phyloP scores from a whole-genome alignment of 768 basidiomycete species.

The Boletus subparvulus region DNA sequence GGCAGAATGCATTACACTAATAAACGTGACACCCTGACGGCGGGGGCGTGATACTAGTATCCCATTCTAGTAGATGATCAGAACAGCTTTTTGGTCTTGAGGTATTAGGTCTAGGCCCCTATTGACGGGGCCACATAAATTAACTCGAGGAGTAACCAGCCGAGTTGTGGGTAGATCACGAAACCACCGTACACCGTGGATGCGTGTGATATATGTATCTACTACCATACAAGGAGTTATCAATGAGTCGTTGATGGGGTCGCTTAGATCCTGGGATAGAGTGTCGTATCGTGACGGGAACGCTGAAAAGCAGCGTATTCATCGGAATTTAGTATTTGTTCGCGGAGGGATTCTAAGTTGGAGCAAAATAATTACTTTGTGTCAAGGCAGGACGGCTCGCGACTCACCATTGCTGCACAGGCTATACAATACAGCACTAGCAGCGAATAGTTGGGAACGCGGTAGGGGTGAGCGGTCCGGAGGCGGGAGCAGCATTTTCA shows the following conservation, averaged over 20 bases:
- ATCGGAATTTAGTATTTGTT: not conserved
- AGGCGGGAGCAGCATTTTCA: constrained; percentile 1
- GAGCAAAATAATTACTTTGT: not conserved
- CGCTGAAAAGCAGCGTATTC: not conserved
- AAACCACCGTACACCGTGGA: too few relatives aligned
- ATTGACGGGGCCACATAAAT: too few relatives aligned
- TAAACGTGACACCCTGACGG: too few relatives aligned
- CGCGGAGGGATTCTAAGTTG: not conserved
- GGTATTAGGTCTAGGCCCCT: too few relatives aligned
- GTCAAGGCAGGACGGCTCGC: not conserved
- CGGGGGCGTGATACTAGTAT: too few relatives aligned
- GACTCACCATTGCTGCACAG: constrained; percentile 7
- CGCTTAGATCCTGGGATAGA: not conserved
- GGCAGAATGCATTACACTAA: too few relatives aligned
- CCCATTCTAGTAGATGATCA: too few relatives aligned
- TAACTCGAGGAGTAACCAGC: too few relatives aligned
- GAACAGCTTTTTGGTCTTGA: too few relatives aligned
- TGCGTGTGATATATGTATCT: too few relatives aligned
- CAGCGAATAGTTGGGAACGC: not conserved
- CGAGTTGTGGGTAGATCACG: too few relatives aligned
- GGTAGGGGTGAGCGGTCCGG: not conserved
- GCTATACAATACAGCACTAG: not conserved
- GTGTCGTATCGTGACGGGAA: not conserved
- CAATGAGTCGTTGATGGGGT: not conserved
- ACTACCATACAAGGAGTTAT: not conserved